Percentiles rank a stretch among this genome's conserved stretches.
These are phyloP conservation scores for Rhizophagus prolifer DNA, from an alignment of 192 early-diverging fungal species.

Conservation along the genomic window DNA sequence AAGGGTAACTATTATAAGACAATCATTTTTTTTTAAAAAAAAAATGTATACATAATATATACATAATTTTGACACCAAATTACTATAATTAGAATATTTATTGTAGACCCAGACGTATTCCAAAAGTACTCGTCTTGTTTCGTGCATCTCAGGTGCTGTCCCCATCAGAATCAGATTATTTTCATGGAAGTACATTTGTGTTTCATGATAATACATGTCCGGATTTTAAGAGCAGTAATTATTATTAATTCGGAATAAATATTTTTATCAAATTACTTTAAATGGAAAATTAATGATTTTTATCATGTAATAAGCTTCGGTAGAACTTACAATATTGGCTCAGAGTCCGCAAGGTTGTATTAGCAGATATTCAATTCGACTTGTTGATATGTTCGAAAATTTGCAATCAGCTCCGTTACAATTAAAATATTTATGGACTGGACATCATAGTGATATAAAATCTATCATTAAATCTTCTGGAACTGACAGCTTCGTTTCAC, in stretches of 20 bases:
- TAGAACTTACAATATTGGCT: conserved; percentile 63
- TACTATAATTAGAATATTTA: conserved; percentile 57
- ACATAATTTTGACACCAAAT: background rate
- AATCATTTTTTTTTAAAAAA: background rate
- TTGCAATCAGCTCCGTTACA: conserved; percentile 54
- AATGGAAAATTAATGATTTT: background rate
- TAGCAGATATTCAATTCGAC: conserved; percentile 67
- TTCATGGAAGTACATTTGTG: conserved; percentile 49
- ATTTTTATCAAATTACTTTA: background rate
- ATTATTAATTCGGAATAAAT: too few relatives aligned
- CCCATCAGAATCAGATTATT: conserved; percentile 56
- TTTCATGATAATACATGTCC: conserved; percentile 45
- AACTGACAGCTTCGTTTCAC: conserved; percentile 46
- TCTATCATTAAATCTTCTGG: conserved; percentile 45
- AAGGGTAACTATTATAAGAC: conserved; percentile 48
- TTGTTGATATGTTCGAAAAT: conserved; percentile 76
- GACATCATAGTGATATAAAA: conserved; percentile 55
- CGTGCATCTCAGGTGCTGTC: conserved; percentile 56
- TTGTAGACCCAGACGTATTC: conserved; percentile 57
- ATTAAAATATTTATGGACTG: conserved; percentile 65
- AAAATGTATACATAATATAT: too few relatives aligned
- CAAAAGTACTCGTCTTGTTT: conserved; percentile 67
- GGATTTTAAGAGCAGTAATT: background rate
- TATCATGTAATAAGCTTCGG: conserved; percentile 16
- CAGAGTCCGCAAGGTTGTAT: conserved; percentile 60